Base-by-base conservation (phyloP, 1,284 basidiomycete genomes). In the Ceratobasidium sp. region DNA sequence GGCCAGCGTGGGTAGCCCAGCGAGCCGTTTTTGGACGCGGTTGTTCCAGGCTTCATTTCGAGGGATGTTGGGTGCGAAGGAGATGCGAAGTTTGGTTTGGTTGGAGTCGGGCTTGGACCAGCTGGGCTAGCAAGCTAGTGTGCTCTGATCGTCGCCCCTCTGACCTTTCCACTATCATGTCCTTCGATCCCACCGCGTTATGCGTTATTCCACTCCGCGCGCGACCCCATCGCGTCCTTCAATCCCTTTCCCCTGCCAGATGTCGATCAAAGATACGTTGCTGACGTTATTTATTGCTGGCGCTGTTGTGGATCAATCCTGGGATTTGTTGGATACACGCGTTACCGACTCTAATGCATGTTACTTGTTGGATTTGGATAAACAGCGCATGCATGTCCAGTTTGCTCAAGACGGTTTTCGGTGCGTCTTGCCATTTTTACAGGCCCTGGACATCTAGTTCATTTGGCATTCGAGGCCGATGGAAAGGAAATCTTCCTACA, bases 351-450 rank as follows among this genome's bases (percentile, higher is more conserved):
- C 41, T 1, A 19, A 9, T 24, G n/a, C n/a, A n/a, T 41, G 41
- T 60, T 41, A 19, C 36, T 45, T 14, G 17, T 41, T 1, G 36
- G 11, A 4, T 41, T 41, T 41, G 36, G 36, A 11, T 24, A 41
- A 41, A 53, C 41, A 72, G 69, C 69, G 47, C 69, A 72, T n/a
- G 69, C 69, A 31, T 72, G 69, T 22, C 69, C 69, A 1, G 69
- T 72, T 15, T 72, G 69, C 41, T 60, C 69, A 1, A 45, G 69
- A 14, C 44, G 69, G 29, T 72, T 72, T 59, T 72, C 69, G 57
- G 69, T 72, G 27, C 45, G 66, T 48, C 50, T 3, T 24, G 33
- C 27, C 22, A 47, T 47, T 63, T 47, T 24, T 22, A 15, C 36
- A 11, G 36, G 36, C 6, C 41, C 47, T 45, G 60, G n/a, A 47